Percentiles rank a stretch among this genome's conserved stretches.
phyloP scores from a whole-genome alignment of 176 grass and related monocot species.

The Secale cereale region DNA sequence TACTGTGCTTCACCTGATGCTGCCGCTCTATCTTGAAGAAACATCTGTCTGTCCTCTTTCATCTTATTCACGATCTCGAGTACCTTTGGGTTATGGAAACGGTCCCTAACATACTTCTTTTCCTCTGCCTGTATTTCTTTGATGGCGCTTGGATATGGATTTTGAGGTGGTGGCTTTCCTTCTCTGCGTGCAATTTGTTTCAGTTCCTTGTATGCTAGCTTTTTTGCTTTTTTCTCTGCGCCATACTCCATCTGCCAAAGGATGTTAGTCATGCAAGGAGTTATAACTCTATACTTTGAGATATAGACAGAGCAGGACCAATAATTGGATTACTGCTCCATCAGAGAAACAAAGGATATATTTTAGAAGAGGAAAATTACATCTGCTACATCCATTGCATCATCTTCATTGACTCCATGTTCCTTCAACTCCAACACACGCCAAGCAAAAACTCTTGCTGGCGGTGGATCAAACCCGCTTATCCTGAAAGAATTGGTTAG shows the following conservation, averaged over 20 bases:
- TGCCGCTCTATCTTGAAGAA: constrained; percentile 35
- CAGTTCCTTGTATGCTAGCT: constrained; percentile 79
- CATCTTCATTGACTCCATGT: constrained; percentile 64
- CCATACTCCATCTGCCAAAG: constrained; percentile 71
- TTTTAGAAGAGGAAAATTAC: constrained; percentile 37
- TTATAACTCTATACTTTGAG: not conserved
- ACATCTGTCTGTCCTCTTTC: constrained; percentile 53
- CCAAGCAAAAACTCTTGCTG: constrained; percentile 89
- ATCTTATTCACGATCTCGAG: constrained; percentile 76
- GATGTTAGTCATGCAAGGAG: not conserved
- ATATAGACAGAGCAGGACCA: not conserved
- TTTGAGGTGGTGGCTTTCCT: constrained; percentile 67
- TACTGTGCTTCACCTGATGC: constrained; percentile 16
- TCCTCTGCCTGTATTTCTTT: constrained; percentile 93
- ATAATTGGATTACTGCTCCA: not conserved
- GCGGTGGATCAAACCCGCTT: constrained; percentile 74
- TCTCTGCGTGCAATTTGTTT: constrained; percentile 52
- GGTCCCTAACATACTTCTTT: constrained; percentile 70
- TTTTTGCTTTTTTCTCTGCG: constrained; percentile 76
- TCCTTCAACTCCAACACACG: constrained; percentile 72
- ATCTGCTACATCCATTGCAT: constrained; percentile 86
- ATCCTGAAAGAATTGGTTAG: constrained; percentile 42
- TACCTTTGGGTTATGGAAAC: constrained; percentile 72
- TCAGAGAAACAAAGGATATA: constrained; percentile 1
- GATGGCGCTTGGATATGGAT: constrained; percentile 80